phyloP scores from a whole-genome alignment of 1,284 basidiomycete genomes.

The Sporisorium exsertum region DNA sequence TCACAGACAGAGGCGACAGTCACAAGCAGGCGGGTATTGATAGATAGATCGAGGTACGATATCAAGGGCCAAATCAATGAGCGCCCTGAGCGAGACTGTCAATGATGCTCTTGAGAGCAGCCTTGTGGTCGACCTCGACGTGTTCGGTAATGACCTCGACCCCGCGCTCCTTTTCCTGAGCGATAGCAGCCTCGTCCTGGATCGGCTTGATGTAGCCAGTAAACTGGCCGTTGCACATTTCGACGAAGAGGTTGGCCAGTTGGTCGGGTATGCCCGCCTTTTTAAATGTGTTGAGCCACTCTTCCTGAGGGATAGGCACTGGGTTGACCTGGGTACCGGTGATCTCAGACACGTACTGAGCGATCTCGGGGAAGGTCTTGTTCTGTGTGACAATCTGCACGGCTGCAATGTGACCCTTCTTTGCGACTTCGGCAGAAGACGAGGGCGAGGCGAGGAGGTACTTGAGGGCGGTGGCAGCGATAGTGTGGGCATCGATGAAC shows the following conservation, averaged over 20 bases:
- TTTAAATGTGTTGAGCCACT: slow-evolving; percentile 22
- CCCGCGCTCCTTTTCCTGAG: slow-evolving; percentile 19
- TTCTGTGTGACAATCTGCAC: slow-evolving; percentile 15
- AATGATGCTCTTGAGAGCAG: slow-evolving; percentile 15
- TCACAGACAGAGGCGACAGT: not conserved
- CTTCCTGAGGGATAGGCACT: slow-evolving; percentile 22
- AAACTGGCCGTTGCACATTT: slow-evolving; percentile 10
- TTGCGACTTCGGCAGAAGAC: not conserved
- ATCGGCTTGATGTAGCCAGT: slow-evolving; percentile 13
- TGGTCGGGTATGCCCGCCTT: slow-evolving; percentile 24
- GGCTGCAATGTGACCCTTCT: slow-evolving; percentile 16
- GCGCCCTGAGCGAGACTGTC: not conserved
- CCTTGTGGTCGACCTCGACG: slow-evolving; percentile 15
- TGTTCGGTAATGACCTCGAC: slow-evolving; percentile 20
- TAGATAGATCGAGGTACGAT: not conserved
- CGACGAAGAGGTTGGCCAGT: slow-evolving; percentile 7
- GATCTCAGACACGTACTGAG: slow-evolving; percentile 18
- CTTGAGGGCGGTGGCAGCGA: slow-evolving; percentile 29
- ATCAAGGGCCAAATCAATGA: slow-evolving; percentile 3
- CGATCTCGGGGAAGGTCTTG: slow-evolving; percentile 31
- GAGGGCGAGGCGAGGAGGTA: slow-evolving; percentile 14
- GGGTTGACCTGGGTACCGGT: slow-evolving; percentile 16
- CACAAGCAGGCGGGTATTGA: not conserved
- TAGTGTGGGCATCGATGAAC: slow-evolving; percentile 9
- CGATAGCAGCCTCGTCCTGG: slow-evolving; percentile 11